Evolutionary conservation across 768 basidiomycete species (phyloP), one percentile per base, ranked within the genome.

Genomic region (Tulasnella sp.): DNA sequence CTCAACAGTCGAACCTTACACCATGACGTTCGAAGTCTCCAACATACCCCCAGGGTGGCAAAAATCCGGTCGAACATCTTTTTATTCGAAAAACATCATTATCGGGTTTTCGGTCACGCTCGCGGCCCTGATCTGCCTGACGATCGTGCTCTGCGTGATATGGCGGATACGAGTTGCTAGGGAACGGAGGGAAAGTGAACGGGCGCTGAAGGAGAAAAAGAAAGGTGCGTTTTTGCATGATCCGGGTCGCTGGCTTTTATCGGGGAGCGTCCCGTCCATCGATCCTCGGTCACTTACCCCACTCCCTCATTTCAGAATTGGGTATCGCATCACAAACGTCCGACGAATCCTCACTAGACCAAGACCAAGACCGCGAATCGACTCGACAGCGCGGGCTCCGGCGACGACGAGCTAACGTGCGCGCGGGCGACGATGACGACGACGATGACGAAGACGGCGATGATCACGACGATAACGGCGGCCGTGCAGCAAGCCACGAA

Each of bases 61-160:
- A 32, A 40, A 26, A 29, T 15, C 29, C 29, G 37, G 15, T 35
- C 55, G 57, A 13, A 70, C 67, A 5, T 48, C 61, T 9, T 77
- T 70, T 44, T 77, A 77, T 44, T 72, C 77, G 20, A 77, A 77
- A 72, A 29, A 40, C 26, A n/a, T 72, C n/a, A 77, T 77, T 9
- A 77, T 77, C 40, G 77, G 70, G n/a, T 72, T 77, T 67, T 72
- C 61, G 9, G 70, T 77, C 7, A 70, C 61, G 10, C 67, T 77
- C 2, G 61, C 77, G 23, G 44, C 42, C 42, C 35, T 35, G 2
- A 77, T 77, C 26, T 71, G 39, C 23, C 20, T 77, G 37, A 77
- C 76, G 7, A 77, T 77, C 70, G 42, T 77, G 39, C n/a, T 57
- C 2, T 77, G 76, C 42, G 76, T 77, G 13, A 70, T 77, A 32